phyloP scores from a whole-genome alignment of 768 basidiomycete genomes.

The Mycena vitilis region DNA sequence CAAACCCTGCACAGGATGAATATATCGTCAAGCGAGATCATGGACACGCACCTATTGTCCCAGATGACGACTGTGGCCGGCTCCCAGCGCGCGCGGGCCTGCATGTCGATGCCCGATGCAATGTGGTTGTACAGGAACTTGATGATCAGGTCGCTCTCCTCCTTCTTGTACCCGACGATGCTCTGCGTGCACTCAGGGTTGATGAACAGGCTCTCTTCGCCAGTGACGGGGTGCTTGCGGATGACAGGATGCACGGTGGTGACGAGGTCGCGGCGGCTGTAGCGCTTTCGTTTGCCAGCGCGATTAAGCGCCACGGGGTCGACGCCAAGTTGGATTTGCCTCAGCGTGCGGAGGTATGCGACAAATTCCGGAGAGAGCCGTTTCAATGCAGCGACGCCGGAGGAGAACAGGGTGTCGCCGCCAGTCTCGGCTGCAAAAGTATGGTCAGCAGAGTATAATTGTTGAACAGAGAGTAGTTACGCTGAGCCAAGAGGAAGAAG shows the following conservation, averaged over 20 bases:
- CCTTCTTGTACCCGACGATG: constrained; percentile 66
- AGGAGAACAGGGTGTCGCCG: constrained; percentile 68
- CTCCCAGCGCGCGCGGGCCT: constrained; percentile 59
- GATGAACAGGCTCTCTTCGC: constrained; percentile 69
- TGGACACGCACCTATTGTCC: constrained; percentile 46
- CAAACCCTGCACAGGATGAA: constrained; percentile 43
- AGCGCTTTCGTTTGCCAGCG: constrained; percentile 61
- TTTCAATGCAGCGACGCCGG: constrained; percentile 69
- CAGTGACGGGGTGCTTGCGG: constrained; percentile 68
- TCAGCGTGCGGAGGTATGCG: constrained; percentile 65
- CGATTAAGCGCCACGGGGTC: constrained; percentile 56
- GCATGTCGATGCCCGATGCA: constrained; percentile 60
- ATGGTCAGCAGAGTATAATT: not conserved
- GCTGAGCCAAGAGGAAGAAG: constrained; percentile 20
- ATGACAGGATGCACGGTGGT: constrained; percentile 57
- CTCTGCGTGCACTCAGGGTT: constrained; percentile 65
- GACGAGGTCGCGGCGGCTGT: constrained; percentile 41
- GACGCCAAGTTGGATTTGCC: constrained; percentile 66
- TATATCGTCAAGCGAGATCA: constrained; percentile 3
- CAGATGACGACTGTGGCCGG: constrained; percentile 69
- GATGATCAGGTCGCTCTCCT: constrained; percentile 66
- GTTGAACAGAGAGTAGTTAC: not conserved
- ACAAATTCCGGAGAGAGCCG: constrained; percentile 68
- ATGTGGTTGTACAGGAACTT: constrained; percentile 67
- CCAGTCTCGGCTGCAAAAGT: constrained; percentile 45